phyloP scores from a whole-genome alignment of 371 early-diverging fungal species.

The Thermomucor indicae-seudaticae region DNA sequence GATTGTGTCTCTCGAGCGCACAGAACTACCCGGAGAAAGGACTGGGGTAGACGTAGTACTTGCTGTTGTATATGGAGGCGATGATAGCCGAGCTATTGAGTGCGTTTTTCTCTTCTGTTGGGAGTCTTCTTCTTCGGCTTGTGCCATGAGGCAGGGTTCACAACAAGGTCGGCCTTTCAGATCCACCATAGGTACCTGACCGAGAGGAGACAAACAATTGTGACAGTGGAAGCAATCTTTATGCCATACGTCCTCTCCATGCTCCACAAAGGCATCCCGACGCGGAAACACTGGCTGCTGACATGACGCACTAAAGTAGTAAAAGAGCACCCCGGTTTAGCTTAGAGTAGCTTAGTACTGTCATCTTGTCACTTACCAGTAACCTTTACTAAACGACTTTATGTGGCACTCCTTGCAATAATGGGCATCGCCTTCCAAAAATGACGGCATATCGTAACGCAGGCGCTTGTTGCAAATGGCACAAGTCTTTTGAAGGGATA shows the following conservation, averaged over 20 bases:
- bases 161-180: slow-evolving; percentile 58
- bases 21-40: too few relatives aligned
- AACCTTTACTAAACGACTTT: slow-evolving; percentile 24
- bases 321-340: too few relatives aligned
- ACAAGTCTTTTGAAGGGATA: slow-evolving; percentile 17
- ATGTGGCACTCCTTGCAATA: slow-evolving; percentile 35
- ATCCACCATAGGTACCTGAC: slow-evolving; percentile 56
- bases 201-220: slow-evolving; percentile 20
- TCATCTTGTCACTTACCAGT: slow-evolving; percentile 23
- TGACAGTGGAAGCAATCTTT: slow-evolving; percentile 48
- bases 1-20: slow-evolving; percentile 8
- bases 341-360: too few relatives aligned
- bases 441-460: slow-evolving; percentile 15
- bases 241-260: slow-evolving; percentile 45
- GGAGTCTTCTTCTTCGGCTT: slow-evolving; percentile 22
- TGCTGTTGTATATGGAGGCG: too few relatives aligned
- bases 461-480: slow-evolving; percentile 15
- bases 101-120: slow-evolving; percentile 1
- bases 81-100: neutral
- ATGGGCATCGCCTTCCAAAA: slow-evolving; percentile 9
- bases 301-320: slow-evolving; percentile 35
- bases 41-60: slow-evolving; percentile 5
- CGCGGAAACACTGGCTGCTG: slow-evolving; percentile 33
- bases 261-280: slow-evolving; percentile 39
- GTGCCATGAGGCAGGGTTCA: slow-evolving; percentile 57